Conservation (phyloP, 805 yeast species). For the Blastobotrys chiropterorum region DNA sequence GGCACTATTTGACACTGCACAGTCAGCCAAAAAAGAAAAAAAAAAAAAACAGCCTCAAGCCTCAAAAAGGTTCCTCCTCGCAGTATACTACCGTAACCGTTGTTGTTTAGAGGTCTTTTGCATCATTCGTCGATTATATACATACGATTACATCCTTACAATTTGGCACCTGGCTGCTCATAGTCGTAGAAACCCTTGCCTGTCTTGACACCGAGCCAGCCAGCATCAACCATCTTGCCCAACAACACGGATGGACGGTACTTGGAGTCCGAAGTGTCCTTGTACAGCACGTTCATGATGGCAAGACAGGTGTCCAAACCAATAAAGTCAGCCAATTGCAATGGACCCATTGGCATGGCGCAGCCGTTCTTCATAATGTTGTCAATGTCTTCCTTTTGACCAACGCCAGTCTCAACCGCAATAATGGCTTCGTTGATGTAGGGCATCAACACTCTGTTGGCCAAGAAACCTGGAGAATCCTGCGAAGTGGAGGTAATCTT, state of each 20-base stretch:
- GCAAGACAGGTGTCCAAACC: conserved; percentile 40
- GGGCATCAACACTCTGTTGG: conserved; percentile 38
- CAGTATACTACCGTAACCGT: too few relatives aligned
- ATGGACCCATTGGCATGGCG: conserved; percentile 43
- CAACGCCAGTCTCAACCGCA: conserved; percentile 36
- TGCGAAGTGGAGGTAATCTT: conserved; percentile 33
- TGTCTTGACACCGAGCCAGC: conserved; percentile 36
- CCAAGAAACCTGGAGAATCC: conserved; percentile 40
- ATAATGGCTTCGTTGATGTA: conserved; percentile 40
- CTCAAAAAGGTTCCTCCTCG: too few relatives aligned
- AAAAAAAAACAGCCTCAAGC: too few relatives aligned
- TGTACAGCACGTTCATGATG: conserved; percentile 36
- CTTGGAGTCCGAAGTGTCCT: conserved; percentile 37
- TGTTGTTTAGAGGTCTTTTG: too few relatives aligned
- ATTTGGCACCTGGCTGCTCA: conserved; percentile 8
- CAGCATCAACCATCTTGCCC: conserved; percentile 37
- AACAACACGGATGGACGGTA: conserved; percentile 36
- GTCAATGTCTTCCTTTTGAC: conserved; percentile 37
- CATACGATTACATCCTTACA: background rate
- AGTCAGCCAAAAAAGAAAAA: too few relatives aligned
- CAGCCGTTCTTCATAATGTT: conserved; percentile 41
- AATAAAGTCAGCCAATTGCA: conserved; percentile 38
- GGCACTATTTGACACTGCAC: too few relatives aligned
- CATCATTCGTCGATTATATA: too few relatives aligned
- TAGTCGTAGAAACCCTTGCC: conserved; percentile 40